Evolutionary conservation across 2,329 filamentous ascomycete genomes (phyloP).

Genomic region (Clathrospora elynae): DNA sequence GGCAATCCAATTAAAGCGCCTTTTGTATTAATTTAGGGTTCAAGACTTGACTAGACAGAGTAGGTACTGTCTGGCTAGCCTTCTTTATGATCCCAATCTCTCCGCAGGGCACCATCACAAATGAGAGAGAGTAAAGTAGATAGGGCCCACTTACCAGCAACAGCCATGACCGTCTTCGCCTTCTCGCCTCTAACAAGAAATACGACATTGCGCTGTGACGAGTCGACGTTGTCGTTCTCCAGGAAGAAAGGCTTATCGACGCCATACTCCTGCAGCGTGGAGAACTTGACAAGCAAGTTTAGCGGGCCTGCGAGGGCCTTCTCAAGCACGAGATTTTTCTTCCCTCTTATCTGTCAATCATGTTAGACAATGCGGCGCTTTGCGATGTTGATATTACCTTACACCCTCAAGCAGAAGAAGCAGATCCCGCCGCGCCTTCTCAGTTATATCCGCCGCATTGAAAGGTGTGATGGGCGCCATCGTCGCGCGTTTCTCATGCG

Average conservation of each 20-base stretch:
- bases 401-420: conserved; percentile 92
- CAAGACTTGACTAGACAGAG: conserved; percentile 64
- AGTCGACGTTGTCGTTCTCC: conserved; percentile 93
- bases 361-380: conserved; percentile 41
- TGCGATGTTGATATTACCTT: conserved; percentile 60
- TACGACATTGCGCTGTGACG: conserved; percentile 91
- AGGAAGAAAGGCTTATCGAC: conserved; percentile 97
- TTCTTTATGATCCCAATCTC: conserved; percentile 61
- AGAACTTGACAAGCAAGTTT: conserved; percentile 91
- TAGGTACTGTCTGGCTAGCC: conserved; percentile 60
- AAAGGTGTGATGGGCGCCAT: conserved; percentile 75
- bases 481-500: conserved; percentile 14
- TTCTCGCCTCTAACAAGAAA: conserved; percentile 93
- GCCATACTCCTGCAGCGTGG: conserved; percentile 93
- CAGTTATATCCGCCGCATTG: conserved; percentile 74
- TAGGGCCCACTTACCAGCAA: conserved; percentile 72
- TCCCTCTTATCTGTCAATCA: conserved; percentile 79
- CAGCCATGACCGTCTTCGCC: conserved; percentile 77
- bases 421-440: conserved; percentile 85
- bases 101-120: conserved; percentile 3
- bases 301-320: conserved; percentile 87
- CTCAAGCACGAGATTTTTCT: conserved; percentile 97
- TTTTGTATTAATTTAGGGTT: conserved; percentile 56
- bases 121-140: conserved; percentile 11
- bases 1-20: conserved; percentile 36